Conservation (phyloP, 2,329 filamentous ascomycete genomes). For the Talaromyces marneffei region DNA sequence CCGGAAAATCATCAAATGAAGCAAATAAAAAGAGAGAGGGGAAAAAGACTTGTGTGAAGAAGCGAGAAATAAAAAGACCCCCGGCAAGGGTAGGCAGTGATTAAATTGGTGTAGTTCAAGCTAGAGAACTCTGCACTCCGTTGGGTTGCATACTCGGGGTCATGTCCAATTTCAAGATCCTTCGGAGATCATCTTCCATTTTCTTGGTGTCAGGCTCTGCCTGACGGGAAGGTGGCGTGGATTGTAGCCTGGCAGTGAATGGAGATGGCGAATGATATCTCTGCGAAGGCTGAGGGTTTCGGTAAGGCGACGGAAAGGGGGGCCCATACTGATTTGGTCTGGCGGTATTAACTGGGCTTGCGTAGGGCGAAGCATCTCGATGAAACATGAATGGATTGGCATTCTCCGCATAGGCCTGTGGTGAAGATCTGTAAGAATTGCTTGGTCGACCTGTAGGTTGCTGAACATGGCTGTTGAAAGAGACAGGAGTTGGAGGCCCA, state of each 20-base stretch:
- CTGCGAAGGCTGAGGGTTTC: slow-evolving; percentile 15
- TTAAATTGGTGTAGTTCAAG: slow-evolving; percentile 18
- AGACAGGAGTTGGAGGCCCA: slow-evolving; percentile 26
- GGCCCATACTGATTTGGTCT: slow-evolving; percentile 2
- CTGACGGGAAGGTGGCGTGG: slow-evolving; percentile 16
- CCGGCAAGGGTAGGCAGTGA: not conserved
- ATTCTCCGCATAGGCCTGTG: slow-evolving; percentile 21
- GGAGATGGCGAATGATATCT: slow-evolving; percentile 21
- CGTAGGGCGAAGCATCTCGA: slow-evolving; percentile 25
- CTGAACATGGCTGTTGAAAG: slow-evolving; percentile 10
- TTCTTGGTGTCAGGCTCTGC: slow-evolving; percentile 36
- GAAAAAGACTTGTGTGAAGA: too few species aligned
- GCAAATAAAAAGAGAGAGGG: not conserved
- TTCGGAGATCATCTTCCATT: slow-evolving; percentile 45
- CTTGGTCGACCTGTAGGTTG: slow-evolving; percentile 15
- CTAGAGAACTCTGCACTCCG: slow-evolving; percentile 31
- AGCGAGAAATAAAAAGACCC: not conserved
- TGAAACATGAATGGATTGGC: slow-evolving; percentile 29
- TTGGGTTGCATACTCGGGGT: slow-evolving; percentile 24
- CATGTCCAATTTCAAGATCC: slow-evolving; percentile 42
- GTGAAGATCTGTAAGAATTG: slow-evolving; percentile 20
- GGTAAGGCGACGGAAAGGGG: slow-evolving; percentile 20
- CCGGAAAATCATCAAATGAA: not conserved
- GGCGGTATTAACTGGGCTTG: not conserved
- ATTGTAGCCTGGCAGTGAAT: slow-evolving; percentile 22